Evolutionary conservation across 208 protist genomes (phyloP).

Genomic region (Trypanosomatidae sp.): DNA sequence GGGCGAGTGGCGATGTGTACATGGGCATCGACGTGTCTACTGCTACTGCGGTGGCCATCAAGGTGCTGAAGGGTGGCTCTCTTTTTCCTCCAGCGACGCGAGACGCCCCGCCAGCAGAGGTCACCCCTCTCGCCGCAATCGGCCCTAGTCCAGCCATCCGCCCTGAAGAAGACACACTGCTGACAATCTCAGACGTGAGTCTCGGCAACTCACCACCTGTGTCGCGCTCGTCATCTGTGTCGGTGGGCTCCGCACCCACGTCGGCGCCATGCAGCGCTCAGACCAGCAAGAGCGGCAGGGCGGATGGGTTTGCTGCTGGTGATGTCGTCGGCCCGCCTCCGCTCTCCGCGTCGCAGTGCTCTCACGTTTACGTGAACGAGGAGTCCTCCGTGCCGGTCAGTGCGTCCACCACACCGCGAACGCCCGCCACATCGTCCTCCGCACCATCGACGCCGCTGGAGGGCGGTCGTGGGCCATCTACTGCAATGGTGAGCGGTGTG

Average conservation of each 20-base stretch:
- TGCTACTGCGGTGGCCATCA: slow-evolving; percentile 61
- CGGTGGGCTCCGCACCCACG: too few species aligned
- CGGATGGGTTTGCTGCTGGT: neutral
- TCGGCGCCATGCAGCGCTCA: too few species aligned
- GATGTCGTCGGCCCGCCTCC: neutral
- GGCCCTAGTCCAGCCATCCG: neutral
- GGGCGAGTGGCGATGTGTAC: slow-evolving; percentile 65
- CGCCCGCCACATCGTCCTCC: neutral
- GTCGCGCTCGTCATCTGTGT: too few species aligned
- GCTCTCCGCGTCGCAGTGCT: neutral
- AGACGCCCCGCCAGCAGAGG: neutral
- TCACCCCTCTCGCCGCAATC: too few species aligned
- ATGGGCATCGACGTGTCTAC: slow-evolving; percentile 66
- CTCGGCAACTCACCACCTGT: too few species aligned
- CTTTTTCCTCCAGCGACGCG: slow-evolving; percentile 8
- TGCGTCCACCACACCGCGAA: neutral
- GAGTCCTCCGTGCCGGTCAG: slow-evolving; percentile 10
- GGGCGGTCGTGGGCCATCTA: too few species aligned
- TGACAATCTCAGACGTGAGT: too few species aligned
- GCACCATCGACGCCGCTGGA: too few species aligned
- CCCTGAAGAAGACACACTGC: neutral
- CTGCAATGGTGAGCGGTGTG: too few species aligned
- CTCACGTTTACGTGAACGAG: slow-evolving; percentile 12
- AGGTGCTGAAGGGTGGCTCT: slow-evolving; percentile 56
- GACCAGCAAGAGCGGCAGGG: too few species aligned